Conservation (phyloP, 176 grass and related monocot species). For the Paspalum notatum region DNA sequence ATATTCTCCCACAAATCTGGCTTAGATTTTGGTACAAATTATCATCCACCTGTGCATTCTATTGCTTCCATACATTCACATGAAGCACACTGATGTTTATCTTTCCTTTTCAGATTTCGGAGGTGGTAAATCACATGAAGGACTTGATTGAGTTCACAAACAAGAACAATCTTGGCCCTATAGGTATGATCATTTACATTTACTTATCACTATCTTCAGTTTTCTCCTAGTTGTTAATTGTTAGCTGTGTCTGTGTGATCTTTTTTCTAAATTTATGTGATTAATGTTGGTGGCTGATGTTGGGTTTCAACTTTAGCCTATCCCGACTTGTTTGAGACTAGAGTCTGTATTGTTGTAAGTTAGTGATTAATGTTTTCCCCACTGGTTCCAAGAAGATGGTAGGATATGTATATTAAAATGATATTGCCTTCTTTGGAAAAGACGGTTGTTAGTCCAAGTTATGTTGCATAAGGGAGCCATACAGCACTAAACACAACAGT, state of each 20-base stretch:
- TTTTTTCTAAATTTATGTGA: neutral
- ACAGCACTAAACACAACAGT: neutral
- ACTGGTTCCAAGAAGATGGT: conserved; percentile 21
- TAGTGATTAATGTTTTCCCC: neutral
- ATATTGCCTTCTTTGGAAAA: neutral
- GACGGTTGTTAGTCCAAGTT: neutral
- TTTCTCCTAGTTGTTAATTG: neutral
- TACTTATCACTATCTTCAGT: neutral
- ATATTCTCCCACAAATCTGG: neutral
- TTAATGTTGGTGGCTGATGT: neutral
- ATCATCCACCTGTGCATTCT: neutral
- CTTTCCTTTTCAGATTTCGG: conserved; percentile 70
- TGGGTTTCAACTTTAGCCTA: too few relatives aligned
- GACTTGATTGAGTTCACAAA: conserved; percentile 89
- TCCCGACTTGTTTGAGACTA: too few relatives aligned
- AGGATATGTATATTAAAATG: neutral
- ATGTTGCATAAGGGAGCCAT: neutral
- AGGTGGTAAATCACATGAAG: conserved; percentile 99
- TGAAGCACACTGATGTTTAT: conserved; percentile 26
- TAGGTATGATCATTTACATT: conserved; percentile 56
- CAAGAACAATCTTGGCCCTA: conserved; percentile 81
- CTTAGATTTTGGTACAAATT: neutral
- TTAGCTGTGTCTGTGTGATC: neutral
- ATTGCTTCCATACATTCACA: neutral
- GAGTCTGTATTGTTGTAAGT: too few relatives aligned